Conservation (phyloP, 2,329 filamentous ascomycete genomes). For the Apiospora saccharicola region DNA sequence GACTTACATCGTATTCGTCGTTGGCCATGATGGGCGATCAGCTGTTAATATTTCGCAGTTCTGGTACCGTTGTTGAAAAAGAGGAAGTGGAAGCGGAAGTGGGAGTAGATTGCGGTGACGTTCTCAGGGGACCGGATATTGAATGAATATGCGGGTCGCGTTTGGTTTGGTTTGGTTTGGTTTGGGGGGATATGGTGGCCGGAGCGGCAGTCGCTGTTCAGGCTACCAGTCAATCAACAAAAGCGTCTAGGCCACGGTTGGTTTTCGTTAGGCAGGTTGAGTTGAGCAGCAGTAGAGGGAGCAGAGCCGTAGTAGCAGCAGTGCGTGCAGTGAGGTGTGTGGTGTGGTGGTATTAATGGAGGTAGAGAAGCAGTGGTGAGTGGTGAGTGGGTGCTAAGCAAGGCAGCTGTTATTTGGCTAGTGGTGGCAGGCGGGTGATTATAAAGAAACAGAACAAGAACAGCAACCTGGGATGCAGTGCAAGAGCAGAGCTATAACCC, state of each 20-base stretch:
- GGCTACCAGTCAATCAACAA: conserved; percentile 12
- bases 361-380: not conserved
- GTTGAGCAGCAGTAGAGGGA: not conserved
- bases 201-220: conserved; percentile 15
- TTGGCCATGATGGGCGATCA: conserved; percentile 81
- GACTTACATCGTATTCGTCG: conserved; percentile 99
- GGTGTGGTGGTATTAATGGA: not conserved
- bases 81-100: conserved; percentile 16
- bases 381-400: conserved; percentile 2
- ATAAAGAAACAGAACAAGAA: conserved; percentile 18
- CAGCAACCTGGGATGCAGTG: not conserved
- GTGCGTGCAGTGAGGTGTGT: not conserved
- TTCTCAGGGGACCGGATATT: conserved; percentile 22
- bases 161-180: not conserved
- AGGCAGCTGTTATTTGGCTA: conserved; percentile 7
- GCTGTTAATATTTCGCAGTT: conserved; percentile 16
- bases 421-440: conserved; percentile 12
- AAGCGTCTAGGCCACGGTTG: conserved; percentile 4
- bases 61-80: conserved; percentile 17
- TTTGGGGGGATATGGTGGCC: conserved; percentile 15
- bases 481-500: conserved; percentile 4
- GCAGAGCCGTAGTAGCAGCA: not conserved
- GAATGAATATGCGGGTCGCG: conserved; percentile 21
- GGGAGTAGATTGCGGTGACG: conserved; percentile 21
- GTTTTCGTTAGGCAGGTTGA: conserved; percentile 1